These are phyloP conservation scores for Hypocrella siamensis DNA, from an alignment of 2,329 filamentous ascomycete species.

Conservation along the genomic window DNA sequence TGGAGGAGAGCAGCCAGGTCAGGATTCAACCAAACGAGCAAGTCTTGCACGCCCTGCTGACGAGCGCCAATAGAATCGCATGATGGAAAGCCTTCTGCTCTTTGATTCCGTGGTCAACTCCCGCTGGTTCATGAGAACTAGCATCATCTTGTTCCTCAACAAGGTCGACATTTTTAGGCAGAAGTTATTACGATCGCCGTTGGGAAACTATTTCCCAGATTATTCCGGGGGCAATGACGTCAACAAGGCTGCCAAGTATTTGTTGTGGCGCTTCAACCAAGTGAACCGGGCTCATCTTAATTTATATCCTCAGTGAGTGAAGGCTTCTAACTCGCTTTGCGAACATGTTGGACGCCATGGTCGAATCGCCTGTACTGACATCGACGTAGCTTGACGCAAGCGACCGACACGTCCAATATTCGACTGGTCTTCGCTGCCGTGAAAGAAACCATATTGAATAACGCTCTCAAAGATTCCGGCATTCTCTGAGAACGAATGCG, in stretches of 20 bases:
- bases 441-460: constrained; percentile 97
- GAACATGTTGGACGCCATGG: not conserved
- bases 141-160: constrained; percentile 96
- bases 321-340: not conserved
- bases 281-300: constrained; percentile 94
- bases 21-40: constrained; percentile 10
- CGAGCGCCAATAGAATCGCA: constrained; percentile 59
- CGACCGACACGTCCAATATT: constrained; percentile 96
- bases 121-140: constrained; percentile 97
- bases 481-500: constrained; percentile 54
- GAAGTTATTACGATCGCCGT: constrained; percentile 75
- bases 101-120: constrained; percentile 99
- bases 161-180: constrained; percentile 98
- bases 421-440: constrained; percentile 94
- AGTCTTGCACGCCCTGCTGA: not conserved
- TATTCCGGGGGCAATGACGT: constrained; percentile 97
- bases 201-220: constrained; percentile 93
- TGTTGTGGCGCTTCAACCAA: constrained; percentile 97
- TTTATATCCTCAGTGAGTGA: constrained; percentile 86
- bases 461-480: constrained; percentile 93
- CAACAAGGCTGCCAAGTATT: constrained; percentile 93
- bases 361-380: not conserved
- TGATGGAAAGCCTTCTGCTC: constrained; percentile 95
- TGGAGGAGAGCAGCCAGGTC: constrained; percentile 96
- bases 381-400: constrained; percentile 70